phyloP scores from a whole-genome alignment of 176 grass and related monocot species.

The Zea luxurians region DNA sequence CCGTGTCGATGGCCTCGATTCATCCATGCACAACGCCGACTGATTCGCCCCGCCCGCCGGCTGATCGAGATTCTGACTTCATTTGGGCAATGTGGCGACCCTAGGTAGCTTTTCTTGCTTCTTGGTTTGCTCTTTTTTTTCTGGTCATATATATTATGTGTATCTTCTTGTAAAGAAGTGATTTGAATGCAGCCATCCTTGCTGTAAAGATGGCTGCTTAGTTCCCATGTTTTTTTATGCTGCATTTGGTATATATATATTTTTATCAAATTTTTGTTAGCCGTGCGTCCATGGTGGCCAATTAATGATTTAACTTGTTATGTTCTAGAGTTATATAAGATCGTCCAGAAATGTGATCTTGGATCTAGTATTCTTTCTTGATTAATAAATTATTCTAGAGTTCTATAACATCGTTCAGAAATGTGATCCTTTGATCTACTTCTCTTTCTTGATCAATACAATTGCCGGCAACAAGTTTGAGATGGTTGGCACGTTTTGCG shows the following conservation, averaged over 20 bases:
- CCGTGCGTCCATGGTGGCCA: background rate
- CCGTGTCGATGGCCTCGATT: slow-evolving; percentile 90
- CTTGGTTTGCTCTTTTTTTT: slow-evolving; percentile 39
- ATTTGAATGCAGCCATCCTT: slow-evolving; percentile 44
- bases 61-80: slow-evolving; percentile 5
- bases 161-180: slow-evolving; percentile 57
- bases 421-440: too few relatives aligned
- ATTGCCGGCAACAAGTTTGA: background rate
- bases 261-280: slow-evolving; percentile 38
- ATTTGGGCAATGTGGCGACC: slow-evolving; percentile 33
- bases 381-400: too few relatives aligned
- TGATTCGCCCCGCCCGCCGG: slow-evolving; percentile 31
- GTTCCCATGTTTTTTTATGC: slow-evolving; percentile 50
- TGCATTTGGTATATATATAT: slow-evolving; percentile 48
- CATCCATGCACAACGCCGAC: slow-evolving; percentile 60
- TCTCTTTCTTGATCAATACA: too few relatives aligned
- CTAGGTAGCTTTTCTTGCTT: slow-evolving; percentile 51
- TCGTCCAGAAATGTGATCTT: background rate
- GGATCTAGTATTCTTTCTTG: background rate
- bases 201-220: slow-evolving; percentile 48
- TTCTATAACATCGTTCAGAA: too few relatives aligned
- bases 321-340: background rate
- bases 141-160: background rate
- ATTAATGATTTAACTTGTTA: slow-evolving; percentile 19
- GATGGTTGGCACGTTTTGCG: background rate